Evolutionary conservation across 805 yeast species (phyloP), one percentile per base, ranked within the genome.

Genomic region (Pichia manshurica): DNA sequence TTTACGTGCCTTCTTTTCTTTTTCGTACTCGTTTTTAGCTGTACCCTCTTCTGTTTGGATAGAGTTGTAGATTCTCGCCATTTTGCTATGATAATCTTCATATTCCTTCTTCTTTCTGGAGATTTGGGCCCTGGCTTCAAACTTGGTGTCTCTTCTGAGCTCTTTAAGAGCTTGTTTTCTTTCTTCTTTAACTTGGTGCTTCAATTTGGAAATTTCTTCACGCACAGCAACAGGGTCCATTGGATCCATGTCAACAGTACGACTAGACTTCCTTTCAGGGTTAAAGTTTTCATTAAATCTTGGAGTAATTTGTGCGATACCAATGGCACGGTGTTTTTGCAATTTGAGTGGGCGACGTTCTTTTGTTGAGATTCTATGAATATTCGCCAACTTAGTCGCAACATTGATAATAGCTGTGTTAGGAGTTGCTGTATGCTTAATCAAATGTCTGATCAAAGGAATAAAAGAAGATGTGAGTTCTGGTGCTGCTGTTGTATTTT

Each of bases 31-130:
- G 64, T 93, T 90, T 74, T 87, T 86, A 62, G 88, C 97, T 5
- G 93, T 87, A 61, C 98, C 98, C 72, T 91, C 97, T 58, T 84
- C 89, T 4, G 96, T 89, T 53, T 85, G 86, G 60, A 93, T 87
- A 47, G 90, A 79, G 57, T 90, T 86, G 63, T 84, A 81, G 62
- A 93, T 83, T 56, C 77, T 78, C 39, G 95, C 85, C 88, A 93
- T 87, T 73, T 87, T 90, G 56, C 81, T 75, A 65, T 93, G 98
- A 65, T 93, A 93, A 9, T 78, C 90, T 37, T 77, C 76, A 59
- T 87, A 82, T 58, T 79, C 79, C 47, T 73, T 70, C 67, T 87
- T 85, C 78, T 87, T 86, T 62, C 81, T 89, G 43, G 74, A 72
- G 59, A 90, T 82, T 63, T 81, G 84, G 68, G 89, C 88, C 61